Evolutionary conservation across 1,139 yeast genomes (phyloP), one percentile per base, ranked within the genome.

Genomic region (Candida dubliniensis): DNA sequence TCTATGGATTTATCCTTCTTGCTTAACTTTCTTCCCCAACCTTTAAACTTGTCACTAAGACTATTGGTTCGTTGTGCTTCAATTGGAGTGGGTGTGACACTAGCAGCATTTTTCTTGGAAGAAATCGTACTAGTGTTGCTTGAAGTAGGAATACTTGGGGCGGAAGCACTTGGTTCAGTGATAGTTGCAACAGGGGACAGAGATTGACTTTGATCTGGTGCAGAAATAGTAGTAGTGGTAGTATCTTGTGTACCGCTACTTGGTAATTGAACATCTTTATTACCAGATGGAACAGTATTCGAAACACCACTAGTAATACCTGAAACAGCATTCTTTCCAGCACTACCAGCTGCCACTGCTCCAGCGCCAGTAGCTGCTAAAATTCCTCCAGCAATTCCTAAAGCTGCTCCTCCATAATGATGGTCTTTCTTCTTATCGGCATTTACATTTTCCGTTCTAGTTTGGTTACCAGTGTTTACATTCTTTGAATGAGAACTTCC

Each of bases 11-110:
- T 36, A 24, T 31, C 31, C 11, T 35, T 43, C 24, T 42, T 18
- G n/a, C 40, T 44, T 39, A 63, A 47, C 40, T 47, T 61, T 42
- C 51, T 59, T 13, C 61, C 58, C 31, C 64, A 55, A 38, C 53
- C 59, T 46, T 59, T 63, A 43, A 63, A 56, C 32, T 51, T 55
- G 23, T 55, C 53, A 14, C 59, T 45, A 14, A 64, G 44, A 44
- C 66, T 55, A 29, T 52, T 50, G 4, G 57, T 50, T 43, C 57
- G 53, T 39, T 47, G 45, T 15, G 46, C 26, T 14, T 45, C 46
- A 27, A 43, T 33, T 11, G 32, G 32, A 48, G 44, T 32, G 27
- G 49, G 34, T 9, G 41, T 40, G 12, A 47, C 50, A 31, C 42
- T 46, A 14, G 45, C 34, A 9, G 41, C 49, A 14, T 27, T 27